phyloP scores from a whole-genome alignment of 2,329 filamentous ascomycete genomes.

The Exophiala sideris region DNA sequence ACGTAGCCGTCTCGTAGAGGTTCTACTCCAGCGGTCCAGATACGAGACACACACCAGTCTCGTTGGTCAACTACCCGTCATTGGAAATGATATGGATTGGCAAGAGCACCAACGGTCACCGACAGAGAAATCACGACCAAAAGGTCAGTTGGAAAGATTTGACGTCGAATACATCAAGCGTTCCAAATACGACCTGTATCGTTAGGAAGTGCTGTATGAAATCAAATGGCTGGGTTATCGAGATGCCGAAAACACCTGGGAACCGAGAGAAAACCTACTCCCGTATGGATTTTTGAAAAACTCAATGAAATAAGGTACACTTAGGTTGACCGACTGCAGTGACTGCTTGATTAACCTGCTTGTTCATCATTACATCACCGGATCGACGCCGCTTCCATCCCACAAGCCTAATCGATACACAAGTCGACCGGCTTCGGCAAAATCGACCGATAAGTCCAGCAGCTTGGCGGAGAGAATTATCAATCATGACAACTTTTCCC shows the following conservation, averaged over 20 bases:
- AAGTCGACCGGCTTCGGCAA: neutral
- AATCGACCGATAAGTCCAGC: too few relatives aligned
- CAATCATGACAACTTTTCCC: neutral
- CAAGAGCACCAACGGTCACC: neutral
- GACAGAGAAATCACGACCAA: neutral
- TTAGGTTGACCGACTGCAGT: neutral
- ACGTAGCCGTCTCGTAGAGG: neutral
- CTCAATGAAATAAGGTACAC: neutral
- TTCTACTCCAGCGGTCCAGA: neutral
- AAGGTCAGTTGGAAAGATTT: neutral
- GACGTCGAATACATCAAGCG: neutral
- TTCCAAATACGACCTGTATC: neutral
- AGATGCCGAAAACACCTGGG: neutral
- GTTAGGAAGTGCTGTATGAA: neutral
- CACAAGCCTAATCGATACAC: neutral
- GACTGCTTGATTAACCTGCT: neutral
- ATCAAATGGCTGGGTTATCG: neutral
- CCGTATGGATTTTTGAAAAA: neutral
- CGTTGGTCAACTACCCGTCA: neutral
- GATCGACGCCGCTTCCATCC: too few relatives aligned
- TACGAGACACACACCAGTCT: neutral
- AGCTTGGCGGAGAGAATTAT: neutral
- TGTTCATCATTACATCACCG: neutral
- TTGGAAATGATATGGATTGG: neutral
- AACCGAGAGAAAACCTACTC: neutral